These are phyloP conservation scores for Dicorynia guianensis DNA, from an alignment of 306 rosid genomes.

Conservation along the genomic window DNA sequence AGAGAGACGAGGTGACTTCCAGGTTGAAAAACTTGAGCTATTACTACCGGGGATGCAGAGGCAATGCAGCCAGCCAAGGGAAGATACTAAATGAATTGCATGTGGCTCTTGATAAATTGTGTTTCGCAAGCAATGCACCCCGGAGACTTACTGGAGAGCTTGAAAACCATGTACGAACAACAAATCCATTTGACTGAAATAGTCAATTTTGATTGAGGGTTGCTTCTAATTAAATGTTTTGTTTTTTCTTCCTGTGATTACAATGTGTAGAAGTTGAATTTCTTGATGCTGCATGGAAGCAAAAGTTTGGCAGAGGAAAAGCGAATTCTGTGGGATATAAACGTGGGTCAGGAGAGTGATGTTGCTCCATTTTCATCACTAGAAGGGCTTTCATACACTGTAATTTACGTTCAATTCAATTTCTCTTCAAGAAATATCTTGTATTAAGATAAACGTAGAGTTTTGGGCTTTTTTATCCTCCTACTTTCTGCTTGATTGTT, in stretches of 20 bases:
- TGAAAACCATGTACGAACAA: conserved; percentile 30
- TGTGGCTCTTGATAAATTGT: conserved; percentile 37
- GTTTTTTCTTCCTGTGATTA: not conserved
- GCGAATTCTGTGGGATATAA: conserved; percentile 25
- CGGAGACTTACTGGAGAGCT: not conserved
- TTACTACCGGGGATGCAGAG: not conserved
- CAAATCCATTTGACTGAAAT: not conserved
- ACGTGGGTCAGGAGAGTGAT: not conserved
- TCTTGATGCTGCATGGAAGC: conserved; percentile 28
- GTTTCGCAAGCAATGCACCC: conserved; percentile 10
- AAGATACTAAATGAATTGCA: conserved; percentile 15
- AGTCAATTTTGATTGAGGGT: not conserved
- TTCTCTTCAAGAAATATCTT: not conserved
- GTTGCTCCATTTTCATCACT: conserved; percentile 23
- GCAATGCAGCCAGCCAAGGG: not conserved
- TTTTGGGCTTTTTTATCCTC: no score
- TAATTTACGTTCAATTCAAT: conserved; percentile 5
- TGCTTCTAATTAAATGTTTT: not conserved
- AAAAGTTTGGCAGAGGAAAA: conserved; percentile 34
- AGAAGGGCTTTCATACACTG: conserved; percentile 13
- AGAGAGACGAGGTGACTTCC: not conserved
- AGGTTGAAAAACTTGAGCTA: not conserved
- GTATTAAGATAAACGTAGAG: no score
- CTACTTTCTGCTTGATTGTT: not conserved
- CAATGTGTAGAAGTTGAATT: conserved; percentile 26